Conservation (phyloP, 192 early-diverging fungal species). For the Phycomyces blakesleeanus region DNA sequence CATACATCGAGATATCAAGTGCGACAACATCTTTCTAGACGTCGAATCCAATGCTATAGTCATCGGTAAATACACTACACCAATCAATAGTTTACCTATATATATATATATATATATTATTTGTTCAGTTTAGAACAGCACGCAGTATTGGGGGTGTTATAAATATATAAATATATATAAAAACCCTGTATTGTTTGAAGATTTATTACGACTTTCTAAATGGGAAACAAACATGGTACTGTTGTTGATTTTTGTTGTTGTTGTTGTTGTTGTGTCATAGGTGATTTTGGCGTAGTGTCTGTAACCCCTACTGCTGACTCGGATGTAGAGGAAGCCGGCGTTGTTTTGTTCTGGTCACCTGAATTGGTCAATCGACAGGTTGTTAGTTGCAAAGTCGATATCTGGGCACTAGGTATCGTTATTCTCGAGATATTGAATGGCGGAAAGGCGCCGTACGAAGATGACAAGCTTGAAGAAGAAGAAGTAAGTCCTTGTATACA, state of each 20-base stretch:
- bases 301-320: slow-evolving; percentile 34
- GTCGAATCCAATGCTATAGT: slow-evolving; percentile 29
- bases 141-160: too few species aligned
- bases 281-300: slow-evolving; percentile 39
- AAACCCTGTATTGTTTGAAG: too few species aligned
- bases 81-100: too few species aligned
- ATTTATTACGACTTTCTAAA: too few species aligned
- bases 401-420: slow-evolving; percentile 41
- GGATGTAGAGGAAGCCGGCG: slow-evolving; percentile 35
- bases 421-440: slow-evolving; percentile 37
- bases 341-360: slow-evolving; percentile 40
- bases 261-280: slow-evolving; percentile 5
- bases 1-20: slow-evolving; percentile 42
- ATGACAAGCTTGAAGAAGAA: slow-evolving; percentile 35
- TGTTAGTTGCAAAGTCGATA: slow-evolving; percentile 34
- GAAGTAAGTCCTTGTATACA: slow-evolving; percentile 19
- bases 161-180: background rate
- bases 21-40: slow-evolving; percentile 38
- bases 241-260: too few species aligned
- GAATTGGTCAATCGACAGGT: slow-evolving; percentile 30
- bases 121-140: too few species aligned
- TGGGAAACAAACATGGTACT: too few species aligned
- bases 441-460: slow-evolving; percentile 38
- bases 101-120: too few species aligned
- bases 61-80: slow-evolving; percentile 23